phyloP scores from a whole-genome alignment of 768 basidiomycete species.

The Termitomyces sp. region DNA sequence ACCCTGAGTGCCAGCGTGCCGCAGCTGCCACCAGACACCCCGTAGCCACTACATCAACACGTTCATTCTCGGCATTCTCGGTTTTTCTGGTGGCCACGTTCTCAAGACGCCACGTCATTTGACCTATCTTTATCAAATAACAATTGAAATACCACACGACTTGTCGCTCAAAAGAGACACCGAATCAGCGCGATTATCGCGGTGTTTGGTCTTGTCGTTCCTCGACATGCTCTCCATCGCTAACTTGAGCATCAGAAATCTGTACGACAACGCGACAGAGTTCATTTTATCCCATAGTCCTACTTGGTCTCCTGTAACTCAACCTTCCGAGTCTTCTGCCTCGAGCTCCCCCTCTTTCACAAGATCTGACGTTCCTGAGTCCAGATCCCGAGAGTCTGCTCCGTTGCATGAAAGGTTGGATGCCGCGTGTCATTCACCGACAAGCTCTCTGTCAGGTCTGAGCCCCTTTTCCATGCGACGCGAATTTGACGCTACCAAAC shows the following conservation, averaged over 20 bases:
- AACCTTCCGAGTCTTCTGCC: slow-evolving; percentile 22
- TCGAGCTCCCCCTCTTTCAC: slow-evolving; percentile 13
- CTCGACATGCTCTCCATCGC: slow-evolving; percentile 38
- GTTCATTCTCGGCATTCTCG: slow-evolving; percentile 10
- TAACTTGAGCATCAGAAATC: slow-evolving; percentile 37
- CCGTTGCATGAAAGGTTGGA: slow-evolving; percentile 44
- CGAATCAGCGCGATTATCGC: slow-evolving; percentile 33
- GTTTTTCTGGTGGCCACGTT: slow-evolving; percentile 9
- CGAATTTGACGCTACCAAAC: slow-evolving; percentile 50
- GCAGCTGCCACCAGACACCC: not conserved
- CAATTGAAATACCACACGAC: slow-evolving; percentile 2
- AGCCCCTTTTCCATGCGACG: slow-evolving; percentile 42
- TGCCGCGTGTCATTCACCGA: slow-evolving; percentile 37
- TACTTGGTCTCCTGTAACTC: slow-evolving; percentile 22
- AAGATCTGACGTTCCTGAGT: slow-evolving; percentile 28
- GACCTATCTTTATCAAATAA: slow-evolving; percentile 13
- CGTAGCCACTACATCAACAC: not conserved
- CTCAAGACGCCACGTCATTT: slow-evolving; percentile 8
- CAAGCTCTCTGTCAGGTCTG: slow-evolving; percentile 37
- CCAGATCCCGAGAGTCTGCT: slow-evolving; percentile 38
- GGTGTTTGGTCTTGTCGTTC: slow-evolving; percentile 30
- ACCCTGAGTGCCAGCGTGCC: slow-evolving; percentile 1
- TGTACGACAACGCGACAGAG: slow-evolving; percentile 54
- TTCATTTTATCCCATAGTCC: slow-evolving; percentile 47
- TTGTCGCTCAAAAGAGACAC: slow-evolving; percentile 14